Evolutionary conservation across 1,284 basidiomycete species (phyloP).

Genomic region (Ustilago curta): DNA sequence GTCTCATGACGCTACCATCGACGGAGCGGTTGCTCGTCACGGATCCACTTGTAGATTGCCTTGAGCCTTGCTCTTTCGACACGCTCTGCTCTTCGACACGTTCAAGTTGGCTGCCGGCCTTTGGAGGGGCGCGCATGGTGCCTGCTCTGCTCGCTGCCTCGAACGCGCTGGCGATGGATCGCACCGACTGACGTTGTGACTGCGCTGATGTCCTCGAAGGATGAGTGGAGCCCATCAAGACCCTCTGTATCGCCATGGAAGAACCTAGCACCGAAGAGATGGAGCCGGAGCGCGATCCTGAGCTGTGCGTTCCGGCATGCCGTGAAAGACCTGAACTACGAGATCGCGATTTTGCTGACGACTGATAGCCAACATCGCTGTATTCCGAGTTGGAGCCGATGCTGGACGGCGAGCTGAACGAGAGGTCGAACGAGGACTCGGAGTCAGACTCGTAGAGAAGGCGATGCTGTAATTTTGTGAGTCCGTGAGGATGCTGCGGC

Average conservation of each 20-base stretch:
- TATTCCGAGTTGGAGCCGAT: conserved; percentile 34
- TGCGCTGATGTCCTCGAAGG: conserved; percentile 1
- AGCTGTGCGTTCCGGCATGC: conserved; percentile 11
- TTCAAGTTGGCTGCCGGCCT: conserved; percentile 11
- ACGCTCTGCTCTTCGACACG: conserved; percentile 18
- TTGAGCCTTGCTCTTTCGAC: background rate
- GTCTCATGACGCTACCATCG: background rate
- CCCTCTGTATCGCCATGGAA: conserved; percentile 38
- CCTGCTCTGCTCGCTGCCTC: conserved; percentile 11
- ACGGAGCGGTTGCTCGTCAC: background rate
- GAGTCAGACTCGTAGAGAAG: conserved; percentile 52
- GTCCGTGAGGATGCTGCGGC: conserved; percentile 34
- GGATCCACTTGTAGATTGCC: background rate
- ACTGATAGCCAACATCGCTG: conserved; percentile 32
- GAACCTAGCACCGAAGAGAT: conserved; percentile 36
- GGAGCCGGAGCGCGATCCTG: conserved; percentile 29
- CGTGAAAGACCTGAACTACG: conserved; percentile 14
- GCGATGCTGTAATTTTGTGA: conserved; percentile 48
- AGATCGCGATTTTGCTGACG: conserved; percentile 22
- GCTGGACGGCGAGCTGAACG: conserved; percentile 45
- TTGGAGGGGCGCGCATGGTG: conserved; percentile 2
- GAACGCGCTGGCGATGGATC: conserved; percentile 30
- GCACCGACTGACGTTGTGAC: conserved; percentile 31
- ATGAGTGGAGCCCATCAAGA: conserved; percentile 24
- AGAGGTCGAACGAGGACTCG: conserved; percentile 35